Evolutionary conservation across 148 eudicot species (phyloP), one percentile per base, ranked within the genome.

Genomic region (Diospyros kaki): DNA sequence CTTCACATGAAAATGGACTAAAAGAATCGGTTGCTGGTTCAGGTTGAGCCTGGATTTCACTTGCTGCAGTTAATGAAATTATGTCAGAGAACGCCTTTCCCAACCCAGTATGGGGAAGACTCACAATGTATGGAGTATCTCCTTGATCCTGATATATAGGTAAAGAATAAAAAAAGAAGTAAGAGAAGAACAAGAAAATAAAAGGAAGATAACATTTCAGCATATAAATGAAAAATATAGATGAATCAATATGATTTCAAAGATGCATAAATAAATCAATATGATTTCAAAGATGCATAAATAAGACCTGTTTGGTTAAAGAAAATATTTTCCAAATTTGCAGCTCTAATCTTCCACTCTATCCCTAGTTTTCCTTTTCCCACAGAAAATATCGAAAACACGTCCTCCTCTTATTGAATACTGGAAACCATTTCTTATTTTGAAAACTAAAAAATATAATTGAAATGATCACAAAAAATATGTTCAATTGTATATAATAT

Each of bases 21-120:
- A 69, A 73, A 79, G 81, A 74, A 79, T 45, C 72, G 64, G 75
- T 58, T 69, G 81, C 67, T 44, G 82, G 64, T 67, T 88, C 93
- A 55, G 73, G 76, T 70, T 69, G 90, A 76, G 72, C 68, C 65
- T 61, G 76, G 76, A 60, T 82, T 79, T 86, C 87, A 66, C 76
- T 58, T 72, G 89, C 15, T 75, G 87, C 84, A 64, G 92, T 85
- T 64, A 82, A 88, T 66, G 93, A 61, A 44, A 89, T 73, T 65
- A 91, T 82, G 73, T 93, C 92, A 51, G 96, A 83, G 76, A 91
- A 89, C 70, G 91, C 94, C 75, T 91, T 93, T 71, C 96, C 94
- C 80, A 88, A 76, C 78, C 92, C 88, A 80, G 82, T 77, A 77
- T 78, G 93, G 17, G 88, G 84, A 83, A 82, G 76, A 75, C 71